A percentile compares a stretch with the other conserved stretches of the same genome.
Evolutionary conservation across 2,329 filamentous ascomycete genomes (phyloP).

Genomic region (Cladophialophora exuberans): DNA sequence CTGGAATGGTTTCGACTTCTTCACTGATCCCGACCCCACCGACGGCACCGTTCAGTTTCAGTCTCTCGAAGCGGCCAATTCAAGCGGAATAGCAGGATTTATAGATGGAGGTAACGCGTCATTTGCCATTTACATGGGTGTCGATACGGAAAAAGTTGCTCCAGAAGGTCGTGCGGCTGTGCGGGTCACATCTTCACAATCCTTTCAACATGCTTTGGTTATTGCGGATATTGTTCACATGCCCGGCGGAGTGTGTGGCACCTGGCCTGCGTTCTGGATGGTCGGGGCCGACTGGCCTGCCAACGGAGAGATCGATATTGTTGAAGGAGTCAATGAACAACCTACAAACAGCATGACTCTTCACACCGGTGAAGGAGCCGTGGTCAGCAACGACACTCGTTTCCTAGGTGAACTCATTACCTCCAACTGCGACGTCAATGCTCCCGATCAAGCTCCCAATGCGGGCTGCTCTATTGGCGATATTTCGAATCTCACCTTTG

Average conservation of each 20-base stretch:
- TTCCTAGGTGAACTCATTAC: slow-evolving; percentile 57
- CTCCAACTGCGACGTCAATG: slow-evolving; percentile 54
- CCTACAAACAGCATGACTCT: slow-evolving; percentile 51
- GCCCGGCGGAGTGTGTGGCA: slow-evolving; percentile 52
- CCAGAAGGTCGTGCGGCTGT: slow-evolving; percentile 48
- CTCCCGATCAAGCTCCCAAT: slow-evolving; percentile 41
- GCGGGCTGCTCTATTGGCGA: slow-evolving; percentile 46
- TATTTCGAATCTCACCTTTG: slow-evolving; percentile 45
- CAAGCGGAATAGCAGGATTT: slow-evolving; percentile 38
- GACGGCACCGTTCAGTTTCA: slow-evolving; percentile 56
- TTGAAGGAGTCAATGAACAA: slow-evolving; percentile 55
- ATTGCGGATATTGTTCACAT: slow-evolving; percentile 54
- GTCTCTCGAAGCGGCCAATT: slow-evolving; percentile 44
- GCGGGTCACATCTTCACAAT: slow-evolving; percentile 49
- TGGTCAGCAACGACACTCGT: slow-evolving; percentile 31
- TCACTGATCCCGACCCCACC: slow-evolving; percentile 51
- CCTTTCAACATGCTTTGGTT: slow-evolving; percentile 51
- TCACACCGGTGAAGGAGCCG: slow-evolving; percentile 49
- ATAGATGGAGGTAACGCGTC: slow-evolving; percentile 39
- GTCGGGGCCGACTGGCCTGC: slow-evolving; percentile 43
- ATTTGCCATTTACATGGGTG: slow-evolving; percentile 47
- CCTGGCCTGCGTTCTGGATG: slow-evolving; percentile 56
- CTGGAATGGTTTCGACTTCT: slow-evolving; percentile 56
- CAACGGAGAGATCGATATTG: slow-evolving; percentile 56
- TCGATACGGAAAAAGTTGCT: slow-evolving; percentile 42